These are phyloP conservation scores for Phallus indusiatus DNA, from an alignment of 768 basidiomycete genomes.

Conservation along the genomic window DNA sequence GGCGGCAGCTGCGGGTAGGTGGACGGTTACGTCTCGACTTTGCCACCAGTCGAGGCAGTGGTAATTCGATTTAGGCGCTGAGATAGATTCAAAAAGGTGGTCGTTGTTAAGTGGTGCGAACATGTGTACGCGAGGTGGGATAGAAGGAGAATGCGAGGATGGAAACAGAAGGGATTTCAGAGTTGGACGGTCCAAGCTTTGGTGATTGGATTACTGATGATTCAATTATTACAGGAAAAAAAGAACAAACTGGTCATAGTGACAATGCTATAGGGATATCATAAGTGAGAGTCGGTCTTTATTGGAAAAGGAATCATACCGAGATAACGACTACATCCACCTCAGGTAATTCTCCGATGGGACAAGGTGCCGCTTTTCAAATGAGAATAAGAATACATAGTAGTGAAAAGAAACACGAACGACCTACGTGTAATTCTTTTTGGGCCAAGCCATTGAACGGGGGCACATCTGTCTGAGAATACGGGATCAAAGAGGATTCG, in stretches of 20 bases:
- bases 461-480: constrained; percentile 44
- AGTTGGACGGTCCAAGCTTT: constrained; percentile 33
- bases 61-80: constrained; percentile 29
- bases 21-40: too few species aligned
- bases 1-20: constrained; percentile 7
- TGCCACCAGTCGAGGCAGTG: constrained; percentile 64
- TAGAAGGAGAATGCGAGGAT: constrained; percentile 11
- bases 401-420: constrained; percentile 15
- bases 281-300: neutral
- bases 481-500: constrained; percentile 46
- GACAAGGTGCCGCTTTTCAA: constrained; percentile 34
- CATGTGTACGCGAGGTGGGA: constrained; percentile 31
- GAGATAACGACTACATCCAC: constrained; percentile 54
- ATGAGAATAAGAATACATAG: constrained; percentile 8
- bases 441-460: constrained; percentile 35
- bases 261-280: constrained; percentile 30
- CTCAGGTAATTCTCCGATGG: constrained; percentile 49
- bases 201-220: neutral
- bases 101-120: constrained; percentile 51
- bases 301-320: constrained; percentile 24
- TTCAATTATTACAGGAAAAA: neutral
- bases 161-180: constrained; percentile 24
- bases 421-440: constrained; percentile 35
- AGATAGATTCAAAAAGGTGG: constrained; percentile 30
- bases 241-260: constrained; percentile 36